Percentiles rank a stretch among this genome's conserved stretches.
Conservation (phyloP, 305 asterid genomes). For the Fraxinus angustifolia region DNA sequence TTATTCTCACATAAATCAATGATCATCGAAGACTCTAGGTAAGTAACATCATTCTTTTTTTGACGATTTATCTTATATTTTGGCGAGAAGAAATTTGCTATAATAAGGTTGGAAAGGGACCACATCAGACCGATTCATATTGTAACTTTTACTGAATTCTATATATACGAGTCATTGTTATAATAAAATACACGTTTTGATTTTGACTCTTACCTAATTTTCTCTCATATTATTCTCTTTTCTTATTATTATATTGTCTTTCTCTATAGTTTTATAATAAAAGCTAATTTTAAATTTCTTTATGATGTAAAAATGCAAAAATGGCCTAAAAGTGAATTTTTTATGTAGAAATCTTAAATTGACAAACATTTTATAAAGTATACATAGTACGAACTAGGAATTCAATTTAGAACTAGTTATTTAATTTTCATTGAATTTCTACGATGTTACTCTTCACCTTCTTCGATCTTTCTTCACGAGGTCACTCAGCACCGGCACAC, state of each 20-base stretch:
- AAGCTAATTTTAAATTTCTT: no score
- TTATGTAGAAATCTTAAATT: neutral
- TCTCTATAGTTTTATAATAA: neutral
- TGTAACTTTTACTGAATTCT: neutral
- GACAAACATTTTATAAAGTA: neutral
- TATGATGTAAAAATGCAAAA: neutral
- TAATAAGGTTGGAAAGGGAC: neutral
- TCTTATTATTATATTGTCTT: no score
- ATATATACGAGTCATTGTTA: no score
- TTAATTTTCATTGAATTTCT: neutral
- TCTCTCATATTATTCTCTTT: neutral
- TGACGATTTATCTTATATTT: neutral
- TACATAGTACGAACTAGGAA: neutral
- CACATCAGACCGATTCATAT: neutral
- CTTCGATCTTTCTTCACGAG: slow-evolving; percentile 19
- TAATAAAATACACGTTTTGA: neutral
- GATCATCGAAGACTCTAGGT: neutral
- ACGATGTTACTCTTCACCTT: neutral
- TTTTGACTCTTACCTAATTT: neutral
- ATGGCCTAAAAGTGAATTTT: neutral
- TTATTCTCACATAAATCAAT: neutral
- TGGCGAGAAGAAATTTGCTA: neutral
- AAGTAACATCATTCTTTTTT: neutral
- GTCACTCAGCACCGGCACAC: neutral
- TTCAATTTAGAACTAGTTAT: neutral